Conservation (phyloP, 2,329 filamentous ascomycete species). For the Colletotrichum truncatum region DNA sequence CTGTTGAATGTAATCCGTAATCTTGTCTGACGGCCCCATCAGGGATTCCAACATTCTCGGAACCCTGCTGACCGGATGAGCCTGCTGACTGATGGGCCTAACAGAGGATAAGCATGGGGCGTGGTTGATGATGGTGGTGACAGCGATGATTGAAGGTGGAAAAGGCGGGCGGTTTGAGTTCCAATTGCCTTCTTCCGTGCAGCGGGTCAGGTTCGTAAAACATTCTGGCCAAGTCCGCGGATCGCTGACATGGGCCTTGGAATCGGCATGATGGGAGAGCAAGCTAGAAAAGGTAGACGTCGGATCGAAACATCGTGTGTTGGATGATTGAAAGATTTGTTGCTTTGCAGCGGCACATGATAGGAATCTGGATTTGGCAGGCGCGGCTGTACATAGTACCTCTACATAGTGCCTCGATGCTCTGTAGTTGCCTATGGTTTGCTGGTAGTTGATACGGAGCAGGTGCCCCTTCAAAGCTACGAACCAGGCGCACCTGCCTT, state of each 20-base stretch:
- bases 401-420: too few species aligned
- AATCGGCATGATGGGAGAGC: neutral
- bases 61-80: slow-evolving; percentile 3
- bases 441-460: too few species aligned
- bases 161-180: neutral
- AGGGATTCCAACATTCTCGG: too few species aligned
- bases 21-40: too few species aligned
- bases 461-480: too few species aligned
- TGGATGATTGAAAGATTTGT: neutral
- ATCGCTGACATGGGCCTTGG: neutral
- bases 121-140: neutral
- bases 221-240: neutral
- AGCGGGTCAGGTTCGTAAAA: slow-evolving; percentile 1
- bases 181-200: slow-evolving; percentile 8
- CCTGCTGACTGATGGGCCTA: slow-evolving; percentile 1
- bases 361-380: too few species aligned
- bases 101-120: neutral
- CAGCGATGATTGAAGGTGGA: neutral
- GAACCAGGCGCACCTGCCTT: neutral
- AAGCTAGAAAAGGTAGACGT: neutral
- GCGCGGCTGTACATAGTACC: too few species aligned
- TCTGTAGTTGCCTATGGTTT: too few species aligned
- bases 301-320: neutral
- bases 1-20: too few species aligned
- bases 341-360: too few species aligned